A percentile compares a stretch with the other conserved stretches of the same genome.
Conservation (phyloP, 805 yeast genomes). For the Yarrowia sp. region DNA sequence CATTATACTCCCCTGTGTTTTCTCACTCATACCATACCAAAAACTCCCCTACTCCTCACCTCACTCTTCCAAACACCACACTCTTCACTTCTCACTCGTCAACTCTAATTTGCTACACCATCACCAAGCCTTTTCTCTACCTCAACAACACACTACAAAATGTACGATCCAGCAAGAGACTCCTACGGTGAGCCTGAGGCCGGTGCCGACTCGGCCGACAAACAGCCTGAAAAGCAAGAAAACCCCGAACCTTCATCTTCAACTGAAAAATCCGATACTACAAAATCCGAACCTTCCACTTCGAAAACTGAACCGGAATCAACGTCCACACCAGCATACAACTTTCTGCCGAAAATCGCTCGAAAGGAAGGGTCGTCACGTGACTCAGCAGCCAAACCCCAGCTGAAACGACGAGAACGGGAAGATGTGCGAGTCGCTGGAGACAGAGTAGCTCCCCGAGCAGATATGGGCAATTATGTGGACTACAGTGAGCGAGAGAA, state of each 20-base stretch:
- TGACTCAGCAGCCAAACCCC: neutral
- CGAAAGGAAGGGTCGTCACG: neutral
- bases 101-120: slow-evolving; percentile 1
- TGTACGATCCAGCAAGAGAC: slow-evolving; percentile 22
- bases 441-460: neutral
- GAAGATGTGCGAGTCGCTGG: slow-evolving; percentile 8
- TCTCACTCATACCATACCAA: neutral
- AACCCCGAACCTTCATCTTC: too few relatives aligned
- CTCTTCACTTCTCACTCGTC: neutral
- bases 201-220: neutral
- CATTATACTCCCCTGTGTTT: neutral
- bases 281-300: neutral
- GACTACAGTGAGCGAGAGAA: slow-evolving; percentile 3
- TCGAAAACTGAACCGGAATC: neutral
- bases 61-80: neutral
- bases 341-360: slow-evolving; percentile 15
- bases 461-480: neutral
- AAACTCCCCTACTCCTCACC: neutral
- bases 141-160: neutral
- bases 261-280: neutral
- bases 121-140: neutral
- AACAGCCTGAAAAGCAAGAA: too few relatives aligned
- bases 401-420: slow-evolving; percentile 13
- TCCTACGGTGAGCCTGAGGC: neutral
- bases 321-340: slow-evolving; percentile 3